A percentile compares a stretch with the other conserved stretches of the same genome.
phyloP scores from a whole-genome alignment of 495 filamentous ascomycete species.

The Neurospora sp. region DNA sequence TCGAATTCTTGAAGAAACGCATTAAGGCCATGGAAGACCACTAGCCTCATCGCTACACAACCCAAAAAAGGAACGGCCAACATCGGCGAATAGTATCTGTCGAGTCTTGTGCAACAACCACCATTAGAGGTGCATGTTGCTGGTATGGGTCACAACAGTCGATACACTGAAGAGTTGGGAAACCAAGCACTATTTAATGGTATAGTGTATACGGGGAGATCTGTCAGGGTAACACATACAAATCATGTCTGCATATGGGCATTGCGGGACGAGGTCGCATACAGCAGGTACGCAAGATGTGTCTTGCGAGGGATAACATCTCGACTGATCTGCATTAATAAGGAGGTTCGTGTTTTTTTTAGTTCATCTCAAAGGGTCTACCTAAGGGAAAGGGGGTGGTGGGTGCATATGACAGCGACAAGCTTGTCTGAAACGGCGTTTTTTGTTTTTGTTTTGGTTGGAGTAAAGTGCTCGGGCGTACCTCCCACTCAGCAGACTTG shows the following conservation, averaged over 20 bases:
- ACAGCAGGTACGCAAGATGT: background rate
- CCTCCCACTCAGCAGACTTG: background rate
- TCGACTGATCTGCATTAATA: background rate
- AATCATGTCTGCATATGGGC: background rate
- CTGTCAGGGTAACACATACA: background rate
- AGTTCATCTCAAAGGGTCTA: background rate
- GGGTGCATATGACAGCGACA: background rate
- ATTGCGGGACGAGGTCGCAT: background rate
- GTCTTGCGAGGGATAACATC: background rate
- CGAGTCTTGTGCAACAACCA: background rate
- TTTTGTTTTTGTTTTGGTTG: background rate
- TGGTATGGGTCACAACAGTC: background rate
- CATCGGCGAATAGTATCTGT: background rate
- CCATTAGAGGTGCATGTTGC: background rate
- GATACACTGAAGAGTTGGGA: background rate
- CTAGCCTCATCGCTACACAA: background rate
- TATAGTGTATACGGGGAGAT: background rate
- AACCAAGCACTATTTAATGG: background rate
- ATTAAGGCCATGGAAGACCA: conserved; percentile 48
- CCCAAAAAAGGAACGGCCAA: background rate
- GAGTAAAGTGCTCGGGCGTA: background rate
- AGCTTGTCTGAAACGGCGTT: background rate
- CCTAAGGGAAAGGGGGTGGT: background rate
- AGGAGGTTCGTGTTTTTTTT: background rate
- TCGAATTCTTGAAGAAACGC: conserved; percentile 65